Conservation (phyloP, 2,329 filamentous ascomycete species). For the Diaporthe sp. region DNA sequence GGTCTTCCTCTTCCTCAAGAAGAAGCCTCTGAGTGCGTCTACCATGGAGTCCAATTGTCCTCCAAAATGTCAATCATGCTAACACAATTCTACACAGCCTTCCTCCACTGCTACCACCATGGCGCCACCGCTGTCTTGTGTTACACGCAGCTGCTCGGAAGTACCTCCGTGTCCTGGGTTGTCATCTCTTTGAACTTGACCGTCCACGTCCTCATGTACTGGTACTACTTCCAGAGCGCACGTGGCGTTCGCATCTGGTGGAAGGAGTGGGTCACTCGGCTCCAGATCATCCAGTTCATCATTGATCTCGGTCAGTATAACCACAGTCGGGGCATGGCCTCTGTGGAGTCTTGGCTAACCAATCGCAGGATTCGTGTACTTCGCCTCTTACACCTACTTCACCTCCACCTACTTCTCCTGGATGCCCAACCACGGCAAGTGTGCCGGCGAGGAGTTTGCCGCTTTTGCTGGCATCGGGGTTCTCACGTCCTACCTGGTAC, state of each 20-base stretch:
- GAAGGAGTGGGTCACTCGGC: conserved; percentile 99
- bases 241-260: conserved; percentile 97
- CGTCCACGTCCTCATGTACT: conserved; percentile 99
- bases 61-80: conserved; percentile 42
- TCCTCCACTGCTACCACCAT: conserved; percentile 99
- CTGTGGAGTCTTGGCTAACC: conserved; percentile 31
- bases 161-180: conserved; percentile 95
- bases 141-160: conserved; percentile 96
- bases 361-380: conserved; percentile 89
- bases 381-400: conserved; percentile 99
- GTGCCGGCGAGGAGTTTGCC: conserved; percentile 96
- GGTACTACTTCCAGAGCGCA: conserved; percentile 99
- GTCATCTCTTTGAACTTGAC: conserved; percentile 91
- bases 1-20: conserved; percentile 97
- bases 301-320: conserved; percentile 88
- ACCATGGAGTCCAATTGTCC: background rate
- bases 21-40: conserved; percentile 89
- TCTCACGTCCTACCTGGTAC: conserved; percentile 92
- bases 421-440: conserved; percentile 86
- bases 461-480: conserved; percentile 93
- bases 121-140: conserved; percentile 96
- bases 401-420: conserved; percentile 88
- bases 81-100: conserved; percentile 65
- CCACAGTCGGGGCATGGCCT: background rate
- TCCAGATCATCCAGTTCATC: conserved; percentile 97